These are phyloP conservation scores for Starmerella ratchasimensis DNA, from an alignment of 805 yeast genomes.

Conservation along the genomic window DNA sequence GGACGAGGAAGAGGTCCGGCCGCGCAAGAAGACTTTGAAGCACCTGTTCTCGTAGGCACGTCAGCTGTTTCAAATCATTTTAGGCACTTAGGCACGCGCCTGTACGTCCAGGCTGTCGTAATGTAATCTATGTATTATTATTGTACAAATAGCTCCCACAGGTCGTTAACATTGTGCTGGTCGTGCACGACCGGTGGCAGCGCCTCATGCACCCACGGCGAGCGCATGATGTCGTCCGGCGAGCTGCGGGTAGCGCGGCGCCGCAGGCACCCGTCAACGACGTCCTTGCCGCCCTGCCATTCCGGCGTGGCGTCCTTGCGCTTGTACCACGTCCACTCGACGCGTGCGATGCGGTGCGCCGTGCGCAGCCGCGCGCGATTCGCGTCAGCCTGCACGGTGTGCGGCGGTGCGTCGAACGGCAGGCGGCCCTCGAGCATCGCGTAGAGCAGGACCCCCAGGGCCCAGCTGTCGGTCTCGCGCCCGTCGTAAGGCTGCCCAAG, in stretches of 20 bases:
- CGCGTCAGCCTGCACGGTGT: conserved; percentile 20
- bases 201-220: conserved; percentile 28
- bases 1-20: neutral
- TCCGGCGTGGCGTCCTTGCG: conserved; percentile 30
- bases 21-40: conserved; percentile 1
- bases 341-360: conserved; percentile 81
- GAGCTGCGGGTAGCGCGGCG: conserved; percentile 35
- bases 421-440: conserved; percentile 70
- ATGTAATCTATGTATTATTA: too few species aligned
- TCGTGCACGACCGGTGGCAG: conserved; percentile 7
- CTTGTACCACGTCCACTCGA: conserved; percentile 77
- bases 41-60: neutral
- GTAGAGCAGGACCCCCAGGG: conserved; percentile 81
- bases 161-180: conserved; percentile 4
- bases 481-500: conserved; percentile 91
- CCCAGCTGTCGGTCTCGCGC: conserved; percentile 83
- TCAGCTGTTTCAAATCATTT: neutral
- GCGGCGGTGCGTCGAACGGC: conserved; percentile 78
- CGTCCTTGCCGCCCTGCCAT: conserved; percentile 36
- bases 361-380: conserved; percentile 38
- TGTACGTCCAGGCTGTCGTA: too few species aligned
- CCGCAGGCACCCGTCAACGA: conserved; percentile 39
- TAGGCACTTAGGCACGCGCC: neutral
- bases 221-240: conserved; percentile 26
- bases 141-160: conserved; percentile 10